phyloP scores from a whole-genome alignment of 2,329 filamentous ascomycete species.

The Paecilomyces fulvus region DNA sequence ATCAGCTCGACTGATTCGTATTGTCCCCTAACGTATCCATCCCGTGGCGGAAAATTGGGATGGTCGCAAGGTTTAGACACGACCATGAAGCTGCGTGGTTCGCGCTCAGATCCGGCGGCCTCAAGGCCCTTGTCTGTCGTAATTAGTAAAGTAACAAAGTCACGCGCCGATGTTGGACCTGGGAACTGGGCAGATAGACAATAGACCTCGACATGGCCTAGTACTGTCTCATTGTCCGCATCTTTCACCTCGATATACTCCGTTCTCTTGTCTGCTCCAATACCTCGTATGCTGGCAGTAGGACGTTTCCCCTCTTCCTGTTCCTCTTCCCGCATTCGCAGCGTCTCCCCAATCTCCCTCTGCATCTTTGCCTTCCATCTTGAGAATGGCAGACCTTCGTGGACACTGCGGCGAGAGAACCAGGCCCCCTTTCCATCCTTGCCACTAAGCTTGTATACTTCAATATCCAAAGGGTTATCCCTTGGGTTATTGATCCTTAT shows the following conservation, averaged over 20 bases:
- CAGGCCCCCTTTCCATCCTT: slow-evolving; percentile 79
- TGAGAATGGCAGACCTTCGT: slow-evolving; percentile 67
- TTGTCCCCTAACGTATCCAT: slow-evolving; percentile 70
- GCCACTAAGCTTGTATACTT: slow-evolving; percentile 68
- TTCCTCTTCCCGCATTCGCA: slow-evolving; percentile 61
- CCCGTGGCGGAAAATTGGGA: slow-evolving; percentile 58
- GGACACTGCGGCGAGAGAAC: slow-evolving; percentile 80
- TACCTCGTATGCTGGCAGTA: slow-evolving; percentile 70
- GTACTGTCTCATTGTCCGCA: slow-evolving; percentile 5
- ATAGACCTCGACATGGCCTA: slow-evolving; percentile 52
- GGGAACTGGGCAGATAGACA: slow-evolving; percentile 85
- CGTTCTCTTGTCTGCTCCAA: slow-evolving; percentile 69
- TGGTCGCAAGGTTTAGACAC: slow-evolving; percentile 79
- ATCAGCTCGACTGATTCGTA: slow-evolving; percentile 93
- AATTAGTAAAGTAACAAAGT: slow-evolving; percentile 74
- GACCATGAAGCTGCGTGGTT: slow-evolving; percentile 68
- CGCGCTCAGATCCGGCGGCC: slow-evolving; percentile 15
- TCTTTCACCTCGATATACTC: slow-evolving; percentile 50
- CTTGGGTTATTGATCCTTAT: slow-evolving; percentile 51
- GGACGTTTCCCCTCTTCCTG: slow-evolving; percentile 60
- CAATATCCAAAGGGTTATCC: slow-evolving; percentile 68
- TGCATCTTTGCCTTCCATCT: slow-evolving; percentile 70
- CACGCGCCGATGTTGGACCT: slow-evolving; percentile 75
- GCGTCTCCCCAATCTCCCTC: slow-evolving; percentile 69
- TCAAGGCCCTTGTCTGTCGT: slow-evolving; percentile 46